Base-by-base conservation (phyloP, 1,284 basidiomycete species). In the Malassezia brasiliensis region DNA sequence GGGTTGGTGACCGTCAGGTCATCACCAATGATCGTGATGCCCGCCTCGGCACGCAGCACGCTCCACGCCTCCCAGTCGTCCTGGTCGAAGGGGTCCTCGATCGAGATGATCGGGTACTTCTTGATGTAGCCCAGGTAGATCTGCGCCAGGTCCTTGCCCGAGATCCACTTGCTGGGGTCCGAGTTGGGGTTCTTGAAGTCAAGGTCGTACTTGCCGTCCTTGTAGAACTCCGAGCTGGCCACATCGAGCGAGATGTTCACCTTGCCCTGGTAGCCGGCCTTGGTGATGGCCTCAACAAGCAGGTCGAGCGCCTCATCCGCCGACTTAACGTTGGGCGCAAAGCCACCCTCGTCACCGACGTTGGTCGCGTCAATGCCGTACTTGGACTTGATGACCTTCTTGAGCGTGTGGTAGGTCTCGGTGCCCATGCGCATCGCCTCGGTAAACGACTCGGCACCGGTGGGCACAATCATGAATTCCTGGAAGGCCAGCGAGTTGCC, bases 161-260 rank as follows among this genome's bases (percentile, higher is more conserved):
- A 80, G 78, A 96, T 86, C 89, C 88, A 96, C 79, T 96, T 77
- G 80, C 83, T 86, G 46, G 88, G 82, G 80, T 98, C 93, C 62
- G 91, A 96, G 81, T 96, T 94, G 77, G 93, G 87, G 84, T 96
- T 96, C 84, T 98, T 90, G 83, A 93, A 96, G 83, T 98, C 91
- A 61, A 98, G 81, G 77, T 98, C 93, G 80, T 99, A 98, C 82
- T 96, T 96, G 76, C 91, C 93, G 20, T 96, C 90, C 84, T 96
- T 98, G 87, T 90, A 99, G 83, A 99, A 98, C 79, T 99, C 94
- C 76, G 93, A 98, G 19, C 91, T 96, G 60, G 94, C 93, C 62
- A 98, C 94, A 72, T 98, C 94, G 68, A 99, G 88, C 64, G 88
- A 93, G 77, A 99, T 98, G 80, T 96, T 89, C 79, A 99, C 85